A percentile compares a stretch with the other conserved stretches of the same genome.
phyloP scores from a whole-genome alignment of 371 early-diverging fungal genomes.

The Apophysomyces variabilis region DNA sequence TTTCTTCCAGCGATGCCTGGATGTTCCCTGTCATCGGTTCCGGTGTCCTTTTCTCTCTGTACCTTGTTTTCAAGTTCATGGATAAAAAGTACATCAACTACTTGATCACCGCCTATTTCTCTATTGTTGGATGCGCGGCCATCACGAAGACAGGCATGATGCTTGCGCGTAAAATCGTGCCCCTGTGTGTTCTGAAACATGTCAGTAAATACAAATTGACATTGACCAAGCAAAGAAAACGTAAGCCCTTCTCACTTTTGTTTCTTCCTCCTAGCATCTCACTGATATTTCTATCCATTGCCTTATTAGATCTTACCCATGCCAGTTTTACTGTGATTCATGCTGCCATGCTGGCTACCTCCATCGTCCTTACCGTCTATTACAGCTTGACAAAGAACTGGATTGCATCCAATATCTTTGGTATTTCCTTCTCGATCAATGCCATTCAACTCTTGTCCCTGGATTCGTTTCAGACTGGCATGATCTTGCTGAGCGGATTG shows the following conservation, averaged over 20 bases:
- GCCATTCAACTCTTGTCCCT: constrained; percentile 88
- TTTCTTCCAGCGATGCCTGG: constrained; percentile 90
- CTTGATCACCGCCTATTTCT: constrained; percentile 88
- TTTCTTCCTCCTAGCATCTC: too few relatives aligned
- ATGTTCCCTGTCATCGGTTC: constrained; percentile 94
- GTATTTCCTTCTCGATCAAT: constrained; percentile 84
- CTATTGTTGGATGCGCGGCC: constrained; percentile 80
- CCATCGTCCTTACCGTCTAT: constrained; percentile 69
- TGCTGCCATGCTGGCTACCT: constrained; percentile 57
- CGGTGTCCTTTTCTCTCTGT: constrained; percentile 80
- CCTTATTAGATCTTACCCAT: constrained; percentile 58
- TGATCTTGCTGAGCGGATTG: constrained; percentile 88
- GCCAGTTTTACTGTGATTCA: constrained; percentile 80
- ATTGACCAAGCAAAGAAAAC: constrained; percentile 73
- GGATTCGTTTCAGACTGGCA: constrained; percentile 95
- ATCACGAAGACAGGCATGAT: constrained; percentile 69
- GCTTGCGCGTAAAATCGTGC: constrained; percentile 53
- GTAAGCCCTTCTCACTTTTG: constrained; percentile 38
- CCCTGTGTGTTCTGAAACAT: constrained; percentile 51
- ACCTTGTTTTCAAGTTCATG: constrained; percentile 84
- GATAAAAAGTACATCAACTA: constrained; percentile 86
- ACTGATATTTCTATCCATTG: too few relatives aligned
- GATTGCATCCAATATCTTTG: constrained; percentile 90
- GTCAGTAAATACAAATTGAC: constrained; percentile 73
- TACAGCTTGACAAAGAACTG: constrained; percentile 92